A percentile compares a stretch with the other conserved stretches of the same genome.
These are phyloP conservation scores for Aspergillus conjunctus DNA, from an alignment of 495 filamentous ascomycete genomes.

Conservation along the genomic window DNA sequence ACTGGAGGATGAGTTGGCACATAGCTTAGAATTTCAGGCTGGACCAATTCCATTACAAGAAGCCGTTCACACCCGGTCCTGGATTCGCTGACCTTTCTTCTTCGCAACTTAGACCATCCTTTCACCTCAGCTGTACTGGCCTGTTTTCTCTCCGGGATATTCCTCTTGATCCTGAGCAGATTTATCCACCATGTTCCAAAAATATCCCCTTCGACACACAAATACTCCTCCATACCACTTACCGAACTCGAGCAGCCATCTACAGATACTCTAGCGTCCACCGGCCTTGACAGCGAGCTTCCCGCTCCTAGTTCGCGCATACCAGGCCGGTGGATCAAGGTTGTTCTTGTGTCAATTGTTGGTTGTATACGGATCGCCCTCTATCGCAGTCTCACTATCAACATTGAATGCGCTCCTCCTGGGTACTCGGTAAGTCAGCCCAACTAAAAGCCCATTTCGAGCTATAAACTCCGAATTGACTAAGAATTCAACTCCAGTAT, in stretches of 20 bases:
- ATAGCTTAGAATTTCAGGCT: neutral
- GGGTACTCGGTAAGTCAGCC: slow-evolving; percentile 43
- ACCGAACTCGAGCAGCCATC: slow-evolving; percentile 21
- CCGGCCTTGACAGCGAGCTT: slow-evolving; percentile 14
- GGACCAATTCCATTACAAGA: neutral
- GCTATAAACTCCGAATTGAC: slow-evolving; percentile 16
- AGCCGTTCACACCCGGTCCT: neutral
- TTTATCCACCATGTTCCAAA: slow-evolving; percentile 26
- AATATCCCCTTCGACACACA: slow-evolving; percentile 18
- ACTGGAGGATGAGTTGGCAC: neutral
- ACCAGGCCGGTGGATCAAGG: slow-evolving; percentile 30
- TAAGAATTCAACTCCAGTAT: slow-evolving; percentile 26
- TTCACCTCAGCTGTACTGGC: slow-evolving; percentile 39
- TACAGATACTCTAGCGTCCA: slow-evolving; percentile 24
- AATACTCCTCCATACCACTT: slow-evolving; percentile 29
- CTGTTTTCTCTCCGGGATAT: slow-evolving; percentile 40
- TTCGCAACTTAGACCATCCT: slow-evolving; percentile 39
- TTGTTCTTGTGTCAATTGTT: slow-evolving; percentile 31
- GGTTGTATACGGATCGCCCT: slow-evolving; percentile 43
- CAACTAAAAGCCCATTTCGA: neutral
- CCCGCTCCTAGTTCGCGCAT: slow-evolving; percentile 5
- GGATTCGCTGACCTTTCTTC: neutral
- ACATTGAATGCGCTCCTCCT: slow-evolving; percentile 44
- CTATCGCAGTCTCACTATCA: slow-evolving; percentile 37
- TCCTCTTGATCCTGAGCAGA: slow-evolving; percentile 38